These are phyloP conservation scores for Aspergillus nomiae DNA, from an alignment of 2,329 filamentous ascomycete species.

Conservation along the genomic window DNA sequence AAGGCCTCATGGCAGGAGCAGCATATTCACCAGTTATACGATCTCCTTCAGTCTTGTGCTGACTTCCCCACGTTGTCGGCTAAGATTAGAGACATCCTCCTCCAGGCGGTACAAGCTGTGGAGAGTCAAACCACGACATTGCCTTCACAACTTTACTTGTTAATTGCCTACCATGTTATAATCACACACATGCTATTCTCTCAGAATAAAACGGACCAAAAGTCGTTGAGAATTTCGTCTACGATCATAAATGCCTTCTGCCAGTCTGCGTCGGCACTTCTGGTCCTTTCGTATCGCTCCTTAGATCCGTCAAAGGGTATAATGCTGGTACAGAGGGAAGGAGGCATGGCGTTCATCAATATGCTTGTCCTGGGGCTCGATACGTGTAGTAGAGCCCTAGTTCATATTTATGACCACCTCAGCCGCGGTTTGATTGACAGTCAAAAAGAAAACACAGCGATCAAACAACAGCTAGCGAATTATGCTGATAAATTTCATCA, in stretches of 20 bases:
- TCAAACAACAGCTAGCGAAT: neutral
- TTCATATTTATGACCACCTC: slow-evolving; percentile 2
- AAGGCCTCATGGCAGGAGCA: slow-evolving; percentile 6
- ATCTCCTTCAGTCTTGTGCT: slow-evolving; percentile 6
- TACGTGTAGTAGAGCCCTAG: slow-evolving; percentile 5
- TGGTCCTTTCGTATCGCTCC: neutral
- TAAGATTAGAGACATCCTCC: slow-evolving; percentile 4
- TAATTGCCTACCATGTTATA: slow-evolving; percentile 9
- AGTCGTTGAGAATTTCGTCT: neutral
- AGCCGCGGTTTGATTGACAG: neutral
- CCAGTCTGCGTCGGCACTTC: slow-evolving; percentile 5
- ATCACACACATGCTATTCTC: slow-evolving; percentile 9
- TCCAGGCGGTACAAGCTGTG: slow-evolving; percentile 7
- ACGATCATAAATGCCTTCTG: slow-evolving; percentile 3
- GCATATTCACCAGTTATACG: slow-evolving; percentile 9
- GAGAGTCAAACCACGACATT: neutral
- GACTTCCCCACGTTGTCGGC: slow-evolving; percentile 2
- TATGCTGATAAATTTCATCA: slow-evolving; percentile 2
- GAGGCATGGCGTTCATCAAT: neutral
- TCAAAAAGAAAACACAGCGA: neutral
- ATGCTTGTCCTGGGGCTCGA: slow-evolving; percentile 4
- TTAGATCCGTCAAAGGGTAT: neutral
- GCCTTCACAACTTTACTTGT: neutral
- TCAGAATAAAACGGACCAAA: neutral
- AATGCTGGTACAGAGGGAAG: neutral